Evolutionary conservation across 768 basidiomycete genomes (phyloP), one percentile per base, ranked within the genome.

Genomic region (Sarcodon aspratus): DNA sequence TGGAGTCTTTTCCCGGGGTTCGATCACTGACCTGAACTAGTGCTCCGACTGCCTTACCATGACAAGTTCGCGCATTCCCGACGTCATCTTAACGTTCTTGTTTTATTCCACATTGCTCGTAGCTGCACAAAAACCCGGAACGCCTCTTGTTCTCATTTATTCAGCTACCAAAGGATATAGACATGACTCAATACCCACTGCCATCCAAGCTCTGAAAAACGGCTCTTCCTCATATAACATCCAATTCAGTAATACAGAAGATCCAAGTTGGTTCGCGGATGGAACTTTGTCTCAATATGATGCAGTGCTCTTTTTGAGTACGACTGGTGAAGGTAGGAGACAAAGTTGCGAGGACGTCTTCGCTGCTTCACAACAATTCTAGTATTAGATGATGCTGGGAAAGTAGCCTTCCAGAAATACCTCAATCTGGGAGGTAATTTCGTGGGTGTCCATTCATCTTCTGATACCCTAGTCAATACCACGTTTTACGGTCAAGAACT

Each of bases 181-280:
- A 27, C 75, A 76, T 57, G 73, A 75, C 52, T 69, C 69, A 3
- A 76, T 76, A 45, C 73, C 73, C 0, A 69, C 67, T n/a, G 72
- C 74, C 1, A 68, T 72, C 31, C 55, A 67, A 42, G 67, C 69
- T 7, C 57, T 76, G 18, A 61, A 61, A 31, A 44, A 53, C 5
- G 50, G 55, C 9, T 65, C 63, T 1, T 44, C 57, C 1, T 44
- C 54, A 9, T 61, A 67, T 52, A 60, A 66, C 34, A 59, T 74
- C 15, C 50, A 57, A 9, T 75, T 76, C 52, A 66, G 66, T 40
- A 66, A 69, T 45, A 69, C 70, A 9, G 74, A 76, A 52, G 73
- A 76, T 52, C 45, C 53, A 38, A 55, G 54, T 1, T 56, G 59
- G 53, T 75, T 76, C 57, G 72, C 63, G 6, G 65, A 68, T 40